Conservation (phyloP, 257 asterid genomes). For the Asclepias syriaca region DNA sequence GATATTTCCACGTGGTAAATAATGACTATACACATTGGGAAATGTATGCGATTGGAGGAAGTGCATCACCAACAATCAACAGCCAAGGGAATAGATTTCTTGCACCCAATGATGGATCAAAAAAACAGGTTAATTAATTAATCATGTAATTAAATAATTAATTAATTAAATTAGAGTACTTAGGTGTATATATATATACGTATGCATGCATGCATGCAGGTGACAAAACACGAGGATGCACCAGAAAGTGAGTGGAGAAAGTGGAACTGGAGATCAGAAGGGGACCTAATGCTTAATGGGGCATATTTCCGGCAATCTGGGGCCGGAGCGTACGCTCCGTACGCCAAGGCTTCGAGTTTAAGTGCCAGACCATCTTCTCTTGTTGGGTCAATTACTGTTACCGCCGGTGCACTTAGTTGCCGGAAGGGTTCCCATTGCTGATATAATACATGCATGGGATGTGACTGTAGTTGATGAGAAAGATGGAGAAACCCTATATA, state of each 20-base stretch:
- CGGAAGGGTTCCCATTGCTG: slow-evolving; percentile 59
- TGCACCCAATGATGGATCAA: slow-evolving; percentile 43
- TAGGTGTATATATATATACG: no score
- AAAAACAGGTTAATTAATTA: slow-evolving; percentile 45
- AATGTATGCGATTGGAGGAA: slow-evolving; percentile 88
- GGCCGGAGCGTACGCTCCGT: slow-evolving; percentile 46
- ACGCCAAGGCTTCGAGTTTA: slow-evolving; percentile 74
- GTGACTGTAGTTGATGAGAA: neutral
- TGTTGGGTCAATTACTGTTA: slow-evolving; percentile 50
- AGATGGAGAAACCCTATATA: neutral
- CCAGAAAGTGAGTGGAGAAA: slow-evolving; percentile 71
- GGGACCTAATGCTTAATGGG: slow-evolving; percentile 80
- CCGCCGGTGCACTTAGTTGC: slow-evolving; percentile 62
- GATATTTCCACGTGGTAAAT: slow-evolving; percentile 84
- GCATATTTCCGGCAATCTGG: slow-evolving; percentile 73
- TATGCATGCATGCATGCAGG: slow-evolving; percentile 27
- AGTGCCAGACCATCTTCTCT: slow-evolving; percentile 67
- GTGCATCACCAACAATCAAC: slow-evolving; percentile 76
- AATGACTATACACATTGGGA: slow-evolving; percentile 91
- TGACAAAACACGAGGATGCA: slow-evolving; percentile 85
- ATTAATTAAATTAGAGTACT: no score
- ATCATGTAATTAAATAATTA: neutral
- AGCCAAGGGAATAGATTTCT: slow-evolving; percentile 88
- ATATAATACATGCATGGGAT: no score
- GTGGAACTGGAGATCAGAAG: slow-evolving; percentile 91